Conservation (phyloP, 768 basidiomycete genomes). For the Xerocomus spinulosus region DNA sequence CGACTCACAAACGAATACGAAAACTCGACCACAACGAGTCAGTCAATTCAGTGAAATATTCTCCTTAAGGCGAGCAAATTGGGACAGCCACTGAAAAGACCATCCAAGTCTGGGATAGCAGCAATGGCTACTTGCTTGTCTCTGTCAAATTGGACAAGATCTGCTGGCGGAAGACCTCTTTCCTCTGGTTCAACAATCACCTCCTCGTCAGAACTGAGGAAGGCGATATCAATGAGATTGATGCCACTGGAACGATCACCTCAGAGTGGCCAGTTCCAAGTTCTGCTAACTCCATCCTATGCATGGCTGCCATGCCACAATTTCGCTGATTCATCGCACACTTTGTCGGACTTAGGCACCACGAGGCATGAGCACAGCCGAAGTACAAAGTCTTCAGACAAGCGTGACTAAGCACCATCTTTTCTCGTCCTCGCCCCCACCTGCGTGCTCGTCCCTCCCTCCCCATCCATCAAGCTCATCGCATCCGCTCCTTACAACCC, state of each 20-base stretch:
- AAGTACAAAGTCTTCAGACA: too few relatives aligned
- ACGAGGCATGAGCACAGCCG: too few relatives aligned
- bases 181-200: not conserved
- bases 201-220: not conserved
- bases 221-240: not conserved
- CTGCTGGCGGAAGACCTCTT: not conserved
- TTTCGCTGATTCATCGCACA: not conserved
- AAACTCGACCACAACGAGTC: not conserved
- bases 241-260: not conserved
- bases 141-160: not conserved
- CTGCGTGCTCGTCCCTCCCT: too few relatives aligned
- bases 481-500: too few relatives aligned
- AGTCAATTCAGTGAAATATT: not conserved
- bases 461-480: too few relatives aligned
- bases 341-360: too few relatives aligned
- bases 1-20: not conserved
- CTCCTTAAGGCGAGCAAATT: slow-evolving; percentile 1
- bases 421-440: too few relatives aligned
- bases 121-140: not conserved
- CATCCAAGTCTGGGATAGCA: slow-evolving; percentile 1
- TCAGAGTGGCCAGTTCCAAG: not conserved
- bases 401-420: too few relatives aligned
- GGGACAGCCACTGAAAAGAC: not conserved
- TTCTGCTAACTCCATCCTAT: too few relatives aligned
- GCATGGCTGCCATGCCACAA: not conserved